Evolutionary conservation across 2,329 filamentous ascomycete genomes (phyloP).

Genomic region (Fusarium sp.): DNA sequence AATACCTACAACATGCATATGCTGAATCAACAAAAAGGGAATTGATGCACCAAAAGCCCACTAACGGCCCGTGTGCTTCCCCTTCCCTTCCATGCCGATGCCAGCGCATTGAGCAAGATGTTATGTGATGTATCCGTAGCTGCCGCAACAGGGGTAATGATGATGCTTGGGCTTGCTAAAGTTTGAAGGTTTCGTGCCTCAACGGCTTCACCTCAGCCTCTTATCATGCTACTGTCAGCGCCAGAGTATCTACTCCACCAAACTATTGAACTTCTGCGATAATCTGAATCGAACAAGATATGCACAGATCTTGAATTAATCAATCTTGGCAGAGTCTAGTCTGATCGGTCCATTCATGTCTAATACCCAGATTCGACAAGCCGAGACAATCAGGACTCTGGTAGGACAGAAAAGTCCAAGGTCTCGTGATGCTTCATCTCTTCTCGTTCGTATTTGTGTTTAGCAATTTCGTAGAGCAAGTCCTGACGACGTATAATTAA

Average conservation of each 20-base stretch:
- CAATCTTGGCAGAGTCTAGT: conserved; percentile 29
- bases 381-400: conserved; percentile 30
- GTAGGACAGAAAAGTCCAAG: conserved; percentile 9
- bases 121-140: not conserved
- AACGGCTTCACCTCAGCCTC: conserved; percentile 6
- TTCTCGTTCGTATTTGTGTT: conserved; percentile 32
- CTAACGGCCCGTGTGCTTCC: conserved; percentile 39
- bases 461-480: conserved; percentile 2
- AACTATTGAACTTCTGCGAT: conserved; percentile 29
- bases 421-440: conserved; percentile 13
- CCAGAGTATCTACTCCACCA: conserved; percentile 6
- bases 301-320: not conserved
- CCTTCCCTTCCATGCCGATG: conserved; percentile 12
- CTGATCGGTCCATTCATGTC: conserved; percentile 21
- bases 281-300: conserved; percentile 3
- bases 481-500: conserved; percentile 11
- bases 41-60: conserved; percentile 30
- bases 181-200: not conserved
- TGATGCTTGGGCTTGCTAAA: not conserved
- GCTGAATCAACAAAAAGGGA: conserved; percentile 3
- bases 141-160: conserved; percentile 3
- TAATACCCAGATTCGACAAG: conserved; percentile 16
- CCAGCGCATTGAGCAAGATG: conserved; percentile 15
- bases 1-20: not conserved
- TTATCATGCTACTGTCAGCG: conserved; percentile 10